Percentiles rank a stretch among this genome's conserved stretches.
These are phyloP conservation scores for Agastache rugosa DNA, from an alignment of 257 asterid species.

Conservation along the genomic window DNA sequence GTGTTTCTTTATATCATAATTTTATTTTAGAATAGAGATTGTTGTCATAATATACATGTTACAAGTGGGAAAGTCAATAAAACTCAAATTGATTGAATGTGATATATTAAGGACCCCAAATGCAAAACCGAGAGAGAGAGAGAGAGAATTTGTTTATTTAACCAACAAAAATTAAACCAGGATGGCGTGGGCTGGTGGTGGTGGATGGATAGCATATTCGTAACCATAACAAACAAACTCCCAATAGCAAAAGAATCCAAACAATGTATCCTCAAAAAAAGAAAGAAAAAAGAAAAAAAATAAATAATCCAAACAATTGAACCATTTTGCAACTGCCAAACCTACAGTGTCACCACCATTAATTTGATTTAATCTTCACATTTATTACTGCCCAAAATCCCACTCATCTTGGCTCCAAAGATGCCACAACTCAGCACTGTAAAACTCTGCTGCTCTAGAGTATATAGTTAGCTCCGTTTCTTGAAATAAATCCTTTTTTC, in stretches of 20 bases:
- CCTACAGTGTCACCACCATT: neutral
- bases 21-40: too few relatives aligned
- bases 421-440: conserved; percentile 31
- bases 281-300: neutral
- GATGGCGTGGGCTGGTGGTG: neutral
- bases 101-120: too few relatives aligned
- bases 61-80: too few relatives aligned
- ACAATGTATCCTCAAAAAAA: neutral
- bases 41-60: too few relatives aligned
- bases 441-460: neutral
- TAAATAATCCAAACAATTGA: neutral
- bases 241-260: conserved; percentile 37
- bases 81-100: too few relatives aligned
- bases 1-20: too few relatives aligned
- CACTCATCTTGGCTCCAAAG: conserved; percentile 25
- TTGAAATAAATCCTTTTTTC: neutral
- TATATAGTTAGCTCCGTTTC: neutral
- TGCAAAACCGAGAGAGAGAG: neutral
- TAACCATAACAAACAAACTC: conserved; percentile 34
- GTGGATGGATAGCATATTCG: conserved; percentile 45
- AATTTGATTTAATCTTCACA: neutral
- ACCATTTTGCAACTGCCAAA: conserved; percentile 22
- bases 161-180: neutral
- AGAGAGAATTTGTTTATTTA: neutral
- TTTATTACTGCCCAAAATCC: conserved; percentile 10